Evolutionary conservation across 139 green algal genomes (phyloP), one percentile per base, ranked within the genome.

Genomic region (Penium margaritaceum): DNA sequence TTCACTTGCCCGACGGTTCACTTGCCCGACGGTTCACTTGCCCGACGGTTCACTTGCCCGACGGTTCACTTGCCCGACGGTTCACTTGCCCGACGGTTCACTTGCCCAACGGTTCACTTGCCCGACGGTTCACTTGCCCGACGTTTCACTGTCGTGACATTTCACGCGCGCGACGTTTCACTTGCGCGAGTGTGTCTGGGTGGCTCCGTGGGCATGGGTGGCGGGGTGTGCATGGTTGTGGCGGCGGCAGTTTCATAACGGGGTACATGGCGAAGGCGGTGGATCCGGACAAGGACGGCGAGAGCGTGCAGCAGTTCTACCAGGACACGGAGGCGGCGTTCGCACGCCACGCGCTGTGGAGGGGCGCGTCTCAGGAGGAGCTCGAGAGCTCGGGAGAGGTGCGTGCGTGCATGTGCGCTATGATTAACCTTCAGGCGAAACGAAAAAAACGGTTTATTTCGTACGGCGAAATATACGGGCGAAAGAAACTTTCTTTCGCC

Each of bases 311-410:
- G 87, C 77, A 83, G 4, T 98, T 97, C 72, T 61, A 97, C 37
- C 43, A 63, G 3, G 68, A 79, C 33, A 92, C 87, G 68, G 92
- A 97, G 74, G 55, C 43, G 0, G 67, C 80, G 0, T 95, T 97
- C 66, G 75, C 72, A 7, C 30, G 66, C 17, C 92, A 98, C 70
- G 87, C 90, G 2, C 75, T 96, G 62, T 98, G 91, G 89, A 73
- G 76, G 2, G 87, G 82, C 24, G 75, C 74, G 27, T 80, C 63
- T 0, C 24, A 71, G 1, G 81, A 76, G 17, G 81, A 81, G 39
- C 70, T 88, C 7, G 83, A 88, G n/a, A 74, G 73, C 15, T 76
- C 81, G 12, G 81, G 77, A 19, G 83, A 96, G 67, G 74, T 74
- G 41, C 12, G 21, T 51, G 41, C 12, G 41, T 51, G n/a, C 44